Evolutionary conservation across 2,329 filamentous ascomycete species (phyloP), one percentile per base, ranked within the genome.

Genomic region (Alternaria sp.): DNA sequence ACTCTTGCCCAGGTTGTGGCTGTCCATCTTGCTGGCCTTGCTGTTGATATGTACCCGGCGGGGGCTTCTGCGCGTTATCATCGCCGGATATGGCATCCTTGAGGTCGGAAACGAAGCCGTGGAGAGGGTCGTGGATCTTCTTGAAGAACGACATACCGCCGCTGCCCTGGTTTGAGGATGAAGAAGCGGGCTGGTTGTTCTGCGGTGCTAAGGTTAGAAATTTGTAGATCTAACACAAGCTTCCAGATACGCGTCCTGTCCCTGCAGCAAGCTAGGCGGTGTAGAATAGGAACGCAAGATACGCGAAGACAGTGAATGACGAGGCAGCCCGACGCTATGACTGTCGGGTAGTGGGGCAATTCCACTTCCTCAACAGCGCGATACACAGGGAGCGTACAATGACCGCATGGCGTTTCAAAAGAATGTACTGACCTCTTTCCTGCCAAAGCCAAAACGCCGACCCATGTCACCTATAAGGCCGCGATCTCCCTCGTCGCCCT

Each of bases 391-490:
- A 50, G 57, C 52, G 43, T 62, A 57, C 64, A 54, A 66, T 68
- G 67, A 66, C 63, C 53, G 66, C 65, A 72, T 69, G 62, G 69
- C 66, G 61, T 66, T 61, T 59, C 32, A 26, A 44, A 13, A 15
- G 51, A 59, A 54, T 60, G 62, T 64, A 73, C 72, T 73, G 49
- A 77, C 77, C 63, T 75, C 72, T 67, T 77, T 72, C 55, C 61
- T 72, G 66, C 73, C 71, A 55, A 76, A 75, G 69, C 79, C 78
- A 66, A 77, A 74, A 70, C 83, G 84, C 70, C 81, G 81, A 61
- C 85, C 83, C 63, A 86, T 82, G 69, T 86, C 84, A 40, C 85
- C 83, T 40, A 86, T 78, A 30, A 88, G 72, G n/a, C 85, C 84
- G 44, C 85, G 80, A 46, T 85, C 82, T 44, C 78, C 79, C 47